Base-by-base conservation (phyloP, 2,329 filamentous ascomycete species). In the Parafenestella ontariensis region DNA sequence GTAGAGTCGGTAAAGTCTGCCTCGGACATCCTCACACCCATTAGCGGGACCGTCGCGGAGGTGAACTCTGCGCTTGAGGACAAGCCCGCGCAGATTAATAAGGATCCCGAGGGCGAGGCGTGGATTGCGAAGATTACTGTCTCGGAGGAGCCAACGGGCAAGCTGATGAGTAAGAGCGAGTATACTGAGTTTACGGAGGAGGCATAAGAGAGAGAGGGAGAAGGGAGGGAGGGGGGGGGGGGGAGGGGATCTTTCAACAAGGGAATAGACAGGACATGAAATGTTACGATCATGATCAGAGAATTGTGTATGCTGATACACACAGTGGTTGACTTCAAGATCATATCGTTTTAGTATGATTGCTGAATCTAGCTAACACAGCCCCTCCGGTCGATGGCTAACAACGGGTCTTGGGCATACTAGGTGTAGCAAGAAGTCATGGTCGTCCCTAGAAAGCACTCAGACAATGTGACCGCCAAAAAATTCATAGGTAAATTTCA, bases 1-100 rank as follows among this genome's bases (percentile, higher is more conserved):
- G 94, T 99, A 68, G 95, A 99, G 82, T 97, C 92, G 2, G 95
- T 99, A 78, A 99, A 99, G 84, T 95, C 90, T 59, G 95, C 95
- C n/a, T 94, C 91, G 61, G 95, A 99, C 76, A 96, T 99, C 82
- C 89, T 96, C 80, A 88, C 92, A 13, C 95, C 95, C 17, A 85
- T 97, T 64, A 80, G 84, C 47, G 94, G 94, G 73, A 89, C 81
- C 65, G 86, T 99, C 57, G 83, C 86, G 33, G 85, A 89, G 71
- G 83, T 88, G 69, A 99, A 99, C 81, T 72, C 73, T 10, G 73
- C 82, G 56, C 84, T 99, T 58, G 90, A 96, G 77, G 89, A 95
- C 77, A 93, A 90, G 81, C 94, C 95, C 20, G 85, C 85, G 56
- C 88, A 85, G 51, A 92, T 99, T 81, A 99, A 98, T 82, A 84